Percentiles rank a stretch among this genome's conserved stretches.
Conservation (phyloP, 306 rosid species). For the Potentilla sterilis region DNA sequence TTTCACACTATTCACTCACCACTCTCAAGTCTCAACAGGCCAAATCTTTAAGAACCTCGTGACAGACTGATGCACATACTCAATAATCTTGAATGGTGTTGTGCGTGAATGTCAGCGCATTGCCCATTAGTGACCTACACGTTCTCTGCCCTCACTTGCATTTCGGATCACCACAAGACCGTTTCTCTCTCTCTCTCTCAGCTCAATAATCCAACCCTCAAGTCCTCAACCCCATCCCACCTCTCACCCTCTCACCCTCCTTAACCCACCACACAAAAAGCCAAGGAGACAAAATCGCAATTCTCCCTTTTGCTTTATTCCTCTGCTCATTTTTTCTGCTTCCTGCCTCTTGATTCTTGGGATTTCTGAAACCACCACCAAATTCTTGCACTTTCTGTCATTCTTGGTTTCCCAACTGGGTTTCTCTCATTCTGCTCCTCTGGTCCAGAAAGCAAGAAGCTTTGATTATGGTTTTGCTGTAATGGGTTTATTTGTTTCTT, state of each 20-base stretch:
- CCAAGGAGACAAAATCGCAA: conserved; percentile 18
- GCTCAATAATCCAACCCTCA: conserved; percentile 1
- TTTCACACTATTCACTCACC: conserved; percentile 4
- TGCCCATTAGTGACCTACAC: conserved; percentile 23
- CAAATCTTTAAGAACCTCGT: neutral
- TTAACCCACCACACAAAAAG: conserved; percentile 40
- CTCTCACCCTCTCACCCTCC: conserved; percentile 9
- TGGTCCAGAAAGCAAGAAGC: neutral
- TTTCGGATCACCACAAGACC: conserved; percentile 66
- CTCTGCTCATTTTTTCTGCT: neutral
- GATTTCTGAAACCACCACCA: conserved; percentile 13
- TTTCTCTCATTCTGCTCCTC: neutral
- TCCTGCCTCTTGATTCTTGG: conserved; percentile 23
- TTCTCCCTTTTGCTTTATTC: conserved; percentile 16
- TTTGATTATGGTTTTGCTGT: conserved; percentile 8
- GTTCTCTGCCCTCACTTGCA: conserved; percentile 24
- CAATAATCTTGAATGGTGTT: neutral
- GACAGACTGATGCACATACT: neutral
- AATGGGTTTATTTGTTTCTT: conserved; percentile 9
- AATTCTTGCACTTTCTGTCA: neutral
- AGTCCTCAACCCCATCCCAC: neutral
- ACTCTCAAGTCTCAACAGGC: neutral
- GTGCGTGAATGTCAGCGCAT: conserved; percentile 17
- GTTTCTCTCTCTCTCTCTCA: conserved; percentile 13
- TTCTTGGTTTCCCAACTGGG: conserved; percentile 11